Evolutionary conservation across 805 yeast species (phyloP), one percentile per base, ranked within the genome.

Genomic region (Yamadazyma philogaea): DNA sequence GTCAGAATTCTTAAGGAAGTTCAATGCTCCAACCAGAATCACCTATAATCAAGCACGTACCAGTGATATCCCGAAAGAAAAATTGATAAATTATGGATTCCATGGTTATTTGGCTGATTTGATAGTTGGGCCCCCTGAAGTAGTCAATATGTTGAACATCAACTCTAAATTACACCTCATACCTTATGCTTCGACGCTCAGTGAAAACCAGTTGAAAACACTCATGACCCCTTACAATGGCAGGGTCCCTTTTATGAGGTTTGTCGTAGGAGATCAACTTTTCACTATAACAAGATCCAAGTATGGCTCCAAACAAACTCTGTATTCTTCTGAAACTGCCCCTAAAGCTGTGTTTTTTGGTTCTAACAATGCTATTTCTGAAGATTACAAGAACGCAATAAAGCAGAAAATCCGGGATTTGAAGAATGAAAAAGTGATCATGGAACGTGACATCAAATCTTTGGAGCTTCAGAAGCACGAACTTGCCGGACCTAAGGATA

Each of bases 51-150:
- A 43, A 39, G 39, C 46, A 18, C 30, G 14, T 12, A 10, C 26
- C 44, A n/a, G 46, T 48, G 32, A 68, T 40, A 46, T 30, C 35
- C 42, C 57, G 50, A 6, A 51, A 53, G 67, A 66, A 7, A 56
- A 71, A 37, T 51, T 88, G 2, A 53, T 48, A 21, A 27, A 43
- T 0, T 60, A 68, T 17, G 96, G 96, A 0, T 89, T 93, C 59
- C 96, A 86, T 42, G 93, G 96, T 1, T 87, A 78, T 54, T 51
- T 89, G 19, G 61, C 75, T 2, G 96, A 93, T 52, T 78, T 78
- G 48, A 54, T 91, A 2, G 61, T 64, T 2, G 98, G 96, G 0
- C 96, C 96, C 1, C 55, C 60, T 5, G 75, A 76, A 7, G 95
- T 91, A 1, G 56, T 87, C 39, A 71, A 74, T 41, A 87, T 85